Evolutionary conservation across 306 rosid genomes (phyloP).

Genomic region (Erythrophleum fordii): DNA sequence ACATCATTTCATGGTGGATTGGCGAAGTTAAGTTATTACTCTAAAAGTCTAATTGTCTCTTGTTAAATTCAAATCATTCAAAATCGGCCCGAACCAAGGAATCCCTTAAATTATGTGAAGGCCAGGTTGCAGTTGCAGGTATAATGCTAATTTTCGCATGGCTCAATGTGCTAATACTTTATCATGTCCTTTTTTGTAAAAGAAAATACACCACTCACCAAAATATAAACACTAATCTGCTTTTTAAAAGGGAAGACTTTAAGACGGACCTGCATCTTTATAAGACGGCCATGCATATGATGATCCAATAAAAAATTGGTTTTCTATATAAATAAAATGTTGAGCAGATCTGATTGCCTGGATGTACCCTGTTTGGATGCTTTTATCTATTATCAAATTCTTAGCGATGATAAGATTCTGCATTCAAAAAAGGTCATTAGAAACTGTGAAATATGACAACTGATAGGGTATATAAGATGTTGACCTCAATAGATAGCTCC

Average conservation of each 20-base stretch:
- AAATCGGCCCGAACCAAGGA: too few relatives aligned
- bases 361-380: constrained; percentile 91
- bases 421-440: constrained; percentile 44
- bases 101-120: too few relatives aligned
- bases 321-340: constrained; percentile 89
- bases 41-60: too few relatives aligned
- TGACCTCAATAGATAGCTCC: constrained; percentile 27
- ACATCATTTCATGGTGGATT: neutral
- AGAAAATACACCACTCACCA: constrained; percentile 10
- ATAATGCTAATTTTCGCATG: neutral
- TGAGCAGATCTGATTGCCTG: constrained; percentile 98
- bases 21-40: too few relatives aligned
- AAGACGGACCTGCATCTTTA: constrained; percentile 76
- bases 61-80: neutral
- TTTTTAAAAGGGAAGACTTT: constrained; percentile 24
- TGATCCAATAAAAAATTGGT: constrained; percentile 92
- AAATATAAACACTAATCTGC: constrained; percentile 15
- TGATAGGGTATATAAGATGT: constrained; percentile 23
- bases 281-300: constrained; percentile 91
- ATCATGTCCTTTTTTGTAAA: neutral
- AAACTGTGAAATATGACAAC: constrained; percentile 27
- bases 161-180: neutral
- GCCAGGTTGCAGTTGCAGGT: neutral
- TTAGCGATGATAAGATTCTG: constrained; percentile 87
- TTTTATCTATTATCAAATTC: constrained; percentile 73